A percentile compares a stretch with the other conserved stretches of the same genome.
Conservation (phyloP, 805 yeast genomes). For the Metschnikowia borealis region DNA sequence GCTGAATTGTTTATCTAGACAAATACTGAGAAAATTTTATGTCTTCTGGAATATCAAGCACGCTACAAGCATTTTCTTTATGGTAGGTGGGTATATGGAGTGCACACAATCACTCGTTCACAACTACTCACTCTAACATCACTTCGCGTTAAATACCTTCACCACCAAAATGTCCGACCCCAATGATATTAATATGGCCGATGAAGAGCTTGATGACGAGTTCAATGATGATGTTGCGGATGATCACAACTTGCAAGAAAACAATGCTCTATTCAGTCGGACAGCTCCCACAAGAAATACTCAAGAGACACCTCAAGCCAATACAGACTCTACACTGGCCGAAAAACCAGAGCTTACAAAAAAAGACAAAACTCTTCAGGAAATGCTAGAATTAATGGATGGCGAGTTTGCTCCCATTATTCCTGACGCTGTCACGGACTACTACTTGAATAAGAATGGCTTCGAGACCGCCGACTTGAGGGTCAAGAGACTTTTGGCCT, state of each 20-base stretch:
- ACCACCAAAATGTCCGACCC: not conserved
- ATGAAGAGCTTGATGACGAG: slow-evolving; percentile 23
- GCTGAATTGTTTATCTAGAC: too few relatives aligned
- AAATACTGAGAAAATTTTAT: too few relatives aligned
- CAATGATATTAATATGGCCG: slow-evolving; percentile 3
- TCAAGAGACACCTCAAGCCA: slow-evolving; percentile 3
- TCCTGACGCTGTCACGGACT: slow-evolving; percentile 95
- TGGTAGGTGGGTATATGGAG: not conserved
- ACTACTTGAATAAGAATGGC: slow-evolving; percentile 81
- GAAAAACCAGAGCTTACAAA: slow-evolving; percentile 66
- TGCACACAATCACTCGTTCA: not conserved
- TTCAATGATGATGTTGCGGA: slow-evolving; percentile 21
- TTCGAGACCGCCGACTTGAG: slow-evolving; percentile 74
- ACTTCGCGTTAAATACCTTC: not conserved
- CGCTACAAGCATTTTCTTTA: not conserved
- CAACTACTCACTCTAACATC: not conserved
- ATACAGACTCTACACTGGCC: slow-evolving; percentile 13
- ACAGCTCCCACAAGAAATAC: not conserved
- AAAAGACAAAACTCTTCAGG: slow-evolving; percentile 78
- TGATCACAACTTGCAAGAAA: slow-evolving; percentile 1
- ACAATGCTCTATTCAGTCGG: not conserved
- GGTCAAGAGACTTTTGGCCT: slow-evolving; percentile 73
- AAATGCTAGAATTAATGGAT: slow-evolving; percentile 83
- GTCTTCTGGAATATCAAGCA: too few relatives aligned
- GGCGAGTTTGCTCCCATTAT: slow-evolving; percentile 88